Conservation (phyloP, 1,284 basidiomycete genomes). For the Ustilago bromivora region DNA sequence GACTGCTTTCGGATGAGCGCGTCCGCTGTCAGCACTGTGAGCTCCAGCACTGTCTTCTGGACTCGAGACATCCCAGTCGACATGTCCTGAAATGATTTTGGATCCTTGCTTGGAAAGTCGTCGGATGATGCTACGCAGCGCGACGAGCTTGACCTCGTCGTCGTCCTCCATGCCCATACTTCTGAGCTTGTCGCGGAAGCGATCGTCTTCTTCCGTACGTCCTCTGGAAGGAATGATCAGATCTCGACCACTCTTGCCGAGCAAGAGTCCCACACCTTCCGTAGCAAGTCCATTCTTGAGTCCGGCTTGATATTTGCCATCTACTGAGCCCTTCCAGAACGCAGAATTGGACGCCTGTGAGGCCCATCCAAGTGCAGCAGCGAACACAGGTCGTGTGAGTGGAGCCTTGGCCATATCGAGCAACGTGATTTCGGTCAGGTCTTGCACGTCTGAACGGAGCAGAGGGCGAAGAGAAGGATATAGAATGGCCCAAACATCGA, state of each 20-base stretch:
- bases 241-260: constrained; percentile 38
- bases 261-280: constrained; percentile 57
- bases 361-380: constrained; percentile 88
- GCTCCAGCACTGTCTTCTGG: constrained; percentile 1
- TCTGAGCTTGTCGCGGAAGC: constrained; percentile 78
- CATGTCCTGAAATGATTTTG: constrained; percentile 18
- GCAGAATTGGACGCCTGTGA: constrained; percentile 72
- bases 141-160: constrained; percentile 84
- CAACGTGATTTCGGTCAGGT: constrained; percentile 80
- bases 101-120: constrained; percentile 65
- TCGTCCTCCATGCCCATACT: constrained; percentile 82
- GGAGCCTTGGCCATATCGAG: constrained; percentile 81
- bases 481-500: constrained; percentile 93
- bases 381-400: constrained; percentile 79
- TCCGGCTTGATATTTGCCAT: constrained; percentile 38
- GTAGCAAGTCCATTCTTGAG: constrained; percentile 52
- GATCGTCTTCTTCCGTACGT: constrained; percentile 76
- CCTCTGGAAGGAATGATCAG: constrained; percentile 30
- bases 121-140: constrained; percentile 85
- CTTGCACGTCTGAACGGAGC: constrained; percentile 84
- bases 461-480: constrained; percentile 90
- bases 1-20: constrained; percentile 67
- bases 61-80: constrained; percentile 26
- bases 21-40: constrained; percentile 4
- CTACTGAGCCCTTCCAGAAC: constrained; percentile 57